These are phyloP conservation scores for Veloboletus limbatus DNA, from an alignment of 1,284 basidiomycete genomes.

Conservation along the genomic window DNA sequence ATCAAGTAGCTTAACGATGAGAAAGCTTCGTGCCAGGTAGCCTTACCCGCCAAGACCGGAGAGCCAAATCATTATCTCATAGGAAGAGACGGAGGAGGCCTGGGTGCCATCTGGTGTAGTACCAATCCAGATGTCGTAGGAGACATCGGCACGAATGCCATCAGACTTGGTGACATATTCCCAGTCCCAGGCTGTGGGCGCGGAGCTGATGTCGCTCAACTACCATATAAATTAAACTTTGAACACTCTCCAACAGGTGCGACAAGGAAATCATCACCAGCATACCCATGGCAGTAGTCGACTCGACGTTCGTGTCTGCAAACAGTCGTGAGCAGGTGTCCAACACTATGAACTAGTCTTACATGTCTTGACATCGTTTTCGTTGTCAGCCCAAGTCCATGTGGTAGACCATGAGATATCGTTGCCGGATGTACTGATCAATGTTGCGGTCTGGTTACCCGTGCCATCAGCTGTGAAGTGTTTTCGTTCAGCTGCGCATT, in stretches of 20 bases:
- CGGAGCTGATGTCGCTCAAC: conserved; percentile 42
- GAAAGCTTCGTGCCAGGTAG: not conserved
- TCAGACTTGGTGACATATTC: conserved; percentile 42
- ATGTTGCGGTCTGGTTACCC: conserved; percentile 49
- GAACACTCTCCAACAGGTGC: not conserved
- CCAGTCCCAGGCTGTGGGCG: conserved; percentile 54
- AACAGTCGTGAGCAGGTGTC: not conserved
- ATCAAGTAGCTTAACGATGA: not conserved
- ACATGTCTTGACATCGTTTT: conserved; percentile 55
- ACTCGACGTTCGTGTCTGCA: conserved; percentile 22
- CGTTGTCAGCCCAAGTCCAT: conserved; percentile 53
- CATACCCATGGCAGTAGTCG: conserved; percentile 20
- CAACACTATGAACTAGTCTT: not conserved
- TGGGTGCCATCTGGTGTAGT: conserved; percentile 41
- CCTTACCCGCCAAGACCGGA: conserved; percentile 54
- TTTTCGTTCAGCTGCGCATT: not conserved
- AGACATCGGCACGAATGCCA: conserved; percentile 53
- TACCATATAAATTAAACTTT: conserved; percentile 16
- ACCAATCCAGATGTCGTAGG: conserved; percentile 61
- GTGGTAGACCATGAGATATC: conserved; percentile 52
- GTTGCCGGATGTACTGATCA: conserved; percentile 41
- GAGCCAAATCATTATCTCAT: conserved; percentile 64
- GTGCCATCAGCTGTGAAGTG: conserved; percentile 36
- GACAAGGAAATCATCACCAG: conserved; percentile 5
- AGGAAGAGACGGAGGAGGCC: conserved; percentile 48